Percentiles rank a stretch among this genome's conserved stretches.
Evolutionary conservation across 2,329 filamentous ascomycete genomes (phyloP).

Genomic region (Diaporthe vexans): DNA sequence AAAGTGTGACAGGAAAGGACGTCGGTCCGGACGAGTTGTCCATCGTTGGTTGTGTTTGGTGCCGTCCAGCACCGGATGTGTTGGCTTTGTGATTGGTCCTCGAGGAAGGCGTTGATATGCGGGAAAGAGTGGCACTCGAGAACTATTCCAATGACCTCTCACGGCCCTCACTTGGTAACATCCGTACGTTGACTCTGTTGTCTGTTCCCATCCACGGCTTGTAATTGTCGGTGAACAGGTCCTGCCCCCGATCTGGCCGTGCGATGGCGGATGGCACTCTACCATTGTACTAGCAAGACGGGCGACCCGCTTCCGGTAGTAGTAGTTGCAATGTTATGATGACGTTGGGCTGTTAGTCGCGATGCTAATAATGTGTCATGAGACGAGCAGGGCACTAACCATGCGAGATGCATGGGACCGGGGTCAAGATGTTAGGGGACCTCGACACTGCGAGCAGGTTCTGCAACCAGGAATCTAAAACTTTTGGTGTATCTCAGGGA

Average conservation of each 20-base stretch:
- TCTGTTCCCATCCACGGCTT: background rate
- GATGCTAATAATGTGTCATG: slow-evolving; percentile 27
- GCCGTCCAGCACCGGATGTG: background rate
- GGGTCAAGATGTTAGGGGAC: slow-evolving; percentile 13
- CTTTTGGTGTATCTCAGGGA: slow-evolving; percentile 9
- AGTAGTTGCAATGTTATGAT: slow-evolving; percentile 25
- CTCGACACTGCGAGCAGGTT: background rate
- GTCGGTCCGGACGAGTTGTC: slow-evolving; percentile 5
- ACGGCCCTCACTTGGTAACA: background rate
- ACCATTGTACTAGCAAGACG: background rate
- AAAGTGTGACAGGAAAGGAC: slow-evolving; percentile 30
- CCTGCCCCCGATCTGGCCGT: background rate
- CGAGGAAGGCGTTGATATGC: background rate
- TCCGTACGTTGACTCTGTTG: background rate
- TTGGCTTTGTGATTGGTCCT: background rate
- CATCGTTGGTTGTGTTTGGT: background rate
- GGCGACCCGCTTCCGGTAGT: slow-evolving; percentile 14
- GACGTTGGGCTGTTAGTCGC: slow-evolving; percentile 32
- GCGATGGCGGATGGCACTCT: background rate
- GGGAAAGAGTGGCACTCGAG: slow-evolving; percentile 14
- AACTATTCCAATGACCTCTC: background rate
- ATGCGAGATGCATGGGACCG: slow-evolving; percentile 7
- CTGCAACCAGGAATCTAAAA: too few relatives aligned
- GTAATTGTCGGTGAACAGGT: background rate
- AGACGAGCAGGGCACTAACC: slow-evolving; percentile 31